These are phyloP conservation scores for Salvia splendens DNA, from an alignment of 257 asterid species.

Conservation along the genomic window DNA sequence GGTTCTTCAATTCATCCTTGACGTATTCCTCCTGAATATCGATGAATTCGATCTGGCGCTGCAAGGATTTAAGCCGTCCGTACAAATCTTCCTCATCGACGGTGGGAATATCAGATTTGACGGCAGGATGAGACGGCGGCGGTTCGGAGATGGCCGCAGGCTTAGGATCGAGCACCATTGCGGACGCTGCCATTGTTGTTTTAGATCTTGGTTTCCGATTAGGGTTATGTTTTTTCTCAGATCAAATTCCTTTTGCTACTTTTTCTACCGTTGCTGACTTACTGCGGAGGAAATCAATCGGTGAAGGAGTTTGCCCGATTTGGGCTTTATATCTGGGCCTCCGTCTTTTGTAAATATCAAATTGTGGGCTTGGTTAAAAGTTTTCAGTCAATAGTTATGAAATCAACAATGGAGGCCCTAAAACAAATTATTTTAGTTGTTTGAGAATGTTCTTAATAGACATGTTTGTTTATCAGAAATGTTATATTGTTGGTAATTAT, in stretches of 20 bases:
- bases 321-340: slow-evolving; percentile 27
- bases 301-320: background rate
- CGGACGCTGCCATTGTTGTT: slow-evolving; percentile 33
- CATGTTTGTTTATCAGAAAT: no score
- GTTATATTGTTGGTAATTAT: no score
- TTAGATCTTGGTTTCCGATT: slow-evolving; percentile 10
- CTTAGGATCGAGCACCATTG: slow-evolving; percentile 41
- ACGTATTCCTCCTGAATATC: slow-evolving; percentile 83
- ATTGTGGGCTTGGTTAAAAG: background rate
- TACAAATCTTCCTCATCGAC: slow-evolving; percentile 35
- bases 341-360: background rate
- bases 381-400: background rate
- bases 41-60: slow-evolving; percentile 67
- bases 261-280: background rate
- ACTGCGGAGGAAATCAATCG: slow-evolving; percentile 24
- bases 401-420: background rate
- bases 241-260: background rate
- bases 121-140: slow-evolving; percentile 13
- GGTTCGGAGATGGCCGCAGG: slow-evolving; percentile 23
- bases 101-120: slow-evolving; percentile 8
- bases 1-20: slow-evolving; percentile 75
- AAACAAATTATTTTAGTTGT: background rate
- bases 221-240: slow-evolving; percentile 9
- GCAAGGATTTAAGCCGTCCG: slow-evolving; percentile 55
- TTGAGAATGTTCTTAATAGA: background rate